A percentile compares a stretch with the other conserved stretches of the same genome.
phyloP scores from a whole-genome alignment of 2,329 filamentous ascomycete species.

The Pyrenochaeta sp. region DNA sequence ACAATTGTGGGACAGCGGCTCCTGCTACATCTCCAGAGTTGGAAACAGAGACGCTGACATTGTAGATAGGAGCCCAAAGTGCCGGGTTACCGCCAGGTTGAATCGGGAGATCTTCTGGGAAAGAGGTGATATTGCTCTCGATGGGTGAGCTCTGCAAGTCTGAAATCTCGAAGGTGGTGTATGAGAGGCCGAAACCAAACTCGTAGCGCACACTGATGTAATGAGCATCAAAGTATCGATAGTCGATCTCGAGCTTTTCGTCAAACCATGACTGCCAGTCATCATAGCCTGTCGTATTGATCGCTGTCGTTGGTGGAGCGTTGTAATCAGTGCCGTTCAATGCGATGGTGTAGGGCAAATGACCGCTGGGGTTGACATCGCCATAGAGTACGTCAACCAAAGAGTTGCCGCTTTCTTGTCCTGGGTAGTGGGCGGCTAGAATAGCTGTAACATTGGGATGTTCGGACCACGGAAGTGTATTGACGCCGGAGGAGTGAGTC shows the following conservation, averaged over 20 bases:
- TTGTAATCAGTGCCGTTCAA: conserved; percentile 73
- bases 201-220: conserved; percentile 76
- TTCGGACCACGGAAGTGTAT: conserved; percentile 52
- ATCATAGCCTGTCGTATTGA: conserved; percentile 50
- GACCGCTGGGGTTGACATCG: conserved; percentile 77
- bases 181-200: conserved; percentile 79
- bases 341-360: conserved; percentile 87
- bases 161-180: conserved; percentile 79
- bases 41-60: conserved; percentile 70
- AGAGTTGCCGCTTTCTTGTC: conserved; percentile 53
- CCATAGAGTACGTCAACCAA: conserved; percentile 70
- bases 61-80: conserved; percentile 74
- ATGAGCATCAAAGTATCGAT: conserved; percentile 74
- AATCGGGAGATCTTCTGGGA: conserved; percentile 53
- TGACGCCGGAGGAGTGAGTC: conserved; percentile 55
- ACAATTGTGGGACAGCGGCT: conserved; percentile 65
- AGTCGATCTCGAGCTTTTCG: conserved; percentile 77
- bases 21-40: conserved; percentile 71
- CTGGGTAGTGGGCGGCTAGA: conserved; percentile 52
- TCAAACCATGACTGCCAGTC: conserved; percentile 62
- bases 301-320: conserved; percentile 50
- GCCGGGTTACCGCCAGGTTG: conserved; percentile 55
- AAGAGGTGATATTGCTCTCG: conserved; percentile 67
- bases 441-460: conserved; percentile 56
- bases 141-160: conserved; percentile 66